Conservation (phyloP, 179 eudicot genomes). For the Actinidia arguta region DNA sequence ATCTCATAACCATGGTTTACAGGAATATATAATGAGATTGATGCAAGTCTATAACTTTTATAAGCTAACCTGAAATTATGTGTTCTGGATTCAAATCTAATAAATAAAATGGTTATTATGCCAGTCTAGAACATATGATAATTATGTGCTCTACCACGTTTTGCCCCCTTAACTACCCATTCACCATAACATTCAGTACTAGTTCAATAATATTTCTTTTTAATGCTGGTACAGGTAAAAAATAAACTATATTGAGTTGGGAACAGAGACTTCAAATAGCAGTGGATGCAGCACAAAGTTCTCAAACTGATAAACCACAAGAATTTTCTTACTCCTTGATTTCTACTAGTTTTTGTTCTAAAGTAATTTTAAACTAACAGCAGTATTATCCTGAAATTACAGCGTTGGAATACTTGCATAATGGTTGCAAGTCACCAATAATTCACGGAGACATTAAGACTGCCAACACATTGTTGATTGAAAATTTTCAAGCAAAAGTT, state of each 20-base stretch:
- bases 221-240: too few relatives aligned
- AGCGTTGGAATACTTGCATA: conserved; percentile 69
- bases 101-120: too few relatives aligned
- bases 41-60: too few relatives aligned
- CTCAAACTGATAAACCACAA: neutral
- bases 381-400: neutral
- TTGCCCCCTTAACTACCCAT: neutral
- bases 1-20: neutral
- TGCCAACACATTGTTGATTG: conserved; percentile 50
- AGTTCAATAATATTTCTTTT: neutral
- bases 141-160: too few relatives aligned
- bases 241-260: conserved; percentile 32
- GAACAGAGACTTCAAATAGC: conserved; percentile 39
- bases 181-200: neutral
- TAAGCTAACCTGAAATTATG: too few relatives aligned
- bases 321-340: neutral
- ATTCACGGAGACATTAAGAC: conserved; percentile 77
- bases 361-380: neutral
- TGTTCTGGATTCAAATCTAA: too few relatives aligned
- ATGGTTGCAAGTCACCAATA: conserved; percentile 64
- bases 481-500: conserved; percentile 52
- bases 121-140: too few relatives aligned
- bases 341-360: neutral
- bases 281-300: conserved; percentile 49
- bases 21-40: too few relatives aligned